A percentile compares a stretch with the other conserved stretches of the same genome.
phyloP scores from a whole-genome alignment of 1,139 yeast species.

The Yamadazyma sp. region DNA sequence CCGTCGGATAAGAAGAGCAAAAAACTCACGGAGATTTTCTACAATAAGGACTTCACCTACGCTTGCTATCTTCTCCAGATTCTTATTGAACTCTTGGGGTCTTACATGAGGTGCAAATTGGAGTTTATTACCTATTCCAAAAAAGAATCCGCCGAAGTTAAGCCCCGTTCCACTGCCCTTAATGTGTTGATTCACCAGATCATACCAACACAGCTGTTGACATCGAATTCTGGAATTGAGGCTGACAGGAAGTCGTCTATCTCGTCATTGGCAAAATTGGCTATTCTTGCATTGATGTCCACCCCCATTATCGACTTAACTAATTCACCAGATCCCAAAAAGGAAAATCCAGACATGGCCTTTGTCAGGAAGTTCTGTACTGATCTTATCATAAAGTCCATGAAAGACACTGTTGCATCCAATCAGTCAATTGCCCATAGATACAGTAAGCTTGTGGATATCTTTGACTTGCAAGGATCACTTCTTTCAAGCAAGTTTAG shows the following conservation, averaged over 20 bases:
- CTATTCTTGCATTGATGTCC: constrained; percentile 62
- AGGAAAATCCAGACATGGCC: constrained; percentile 66
- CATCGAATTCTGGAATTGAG: constrained; percentile 28
- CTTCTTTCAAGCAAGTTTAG: constrained; percentile 43
- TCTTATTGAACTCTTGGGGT: constrained; percentile 69
- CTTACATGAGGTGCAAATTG: constrained; percentile 78
- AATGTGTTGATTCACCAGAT: constrained; percentile 77
- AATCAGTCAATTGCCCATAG: constrained; percentile 27
- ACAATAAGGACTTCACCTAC: constrained; percentile 55
- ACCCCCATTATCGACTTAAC: constrained; percentile 44
- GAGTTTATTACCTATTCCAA: constrained; percentile 80
- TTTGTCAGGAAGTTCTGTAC: constrained; percentile 72
- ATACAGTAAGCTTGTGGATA: constrained; percentile 56
- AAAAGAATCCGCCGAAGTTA: constrained; percentile 37
- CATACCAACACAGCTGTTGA: constrained; percentile 54
- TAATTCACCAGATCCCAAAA: constrained; percentile 45
- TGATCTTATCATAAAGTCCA: constrained; percentile 64
- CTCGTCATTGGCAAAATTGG: constrained; percentile 50
- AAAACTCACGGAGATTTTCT: constrained; percentile 30
- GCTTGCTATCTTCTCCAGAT: constrained; percentile 67
- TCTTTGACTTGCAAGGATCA: constrained; percentile 53
- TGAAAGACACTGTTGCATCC: constrained; percentile 47
- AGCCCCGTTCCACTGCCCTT: constrained; percentile 73
- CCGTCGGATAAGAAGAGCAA: constrained; percentile 20
- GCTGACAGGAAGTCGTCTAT: constrained; percentile 43